These are phyloP conservation scores for Ceratobasidium sp. DNA, from an alignment of 1,284 basidiomycete genomes.

Conservation along the genomic window DNA sequence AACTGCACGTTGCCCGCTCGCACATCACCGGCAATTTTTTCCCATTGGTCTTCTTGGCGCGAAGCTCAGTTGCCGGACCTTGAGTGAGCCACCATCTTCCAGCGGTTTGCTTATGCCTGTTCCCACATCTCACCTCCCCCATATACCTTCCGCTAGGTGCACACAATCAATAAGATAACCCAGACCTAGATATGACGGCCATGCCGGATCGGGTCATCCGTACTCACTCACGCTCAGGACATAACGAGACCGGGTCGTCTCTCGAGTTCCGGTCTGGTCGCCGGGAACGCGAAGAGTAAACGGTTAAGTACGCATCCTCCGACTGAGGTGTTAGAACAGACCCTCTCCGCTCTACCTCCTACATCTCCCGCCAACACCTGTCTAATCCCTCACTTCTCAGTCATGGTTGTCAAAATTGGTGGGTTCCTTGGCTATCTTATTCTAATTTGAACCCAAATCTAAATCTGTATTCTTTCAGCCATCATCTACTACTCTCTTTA, in stretches of 20 bases:
- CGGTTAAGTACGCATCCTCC: conserved; percentile 26
- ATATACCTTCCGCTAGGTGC: conserved; percentile 8
- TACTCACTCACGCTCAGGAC: conserved; percentile 44
- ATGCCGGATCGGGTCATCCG: conserved; percentile 15
- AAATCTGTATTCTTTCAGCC: no score
- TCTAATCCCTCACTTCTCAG: conserved; percentile 11
- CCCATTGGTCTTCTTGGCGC: conserved; percentile 19
- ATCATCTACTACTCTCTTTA: no score
- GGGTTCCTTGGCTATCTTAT: conserved; percentile 17
- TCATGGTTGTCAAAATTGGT: conserved; percentile 46
- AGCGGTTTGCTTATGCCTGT: neutral
- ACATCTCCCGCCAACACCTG: conserved; percentile 5
- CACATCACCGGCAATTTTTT: conserved; percentile 17
- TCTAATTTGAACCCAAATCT: conserved; percentile 22
- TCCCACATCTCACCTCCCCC: conserved; percentile 36
- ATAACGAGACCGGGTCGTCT: conserved; percentile 23
- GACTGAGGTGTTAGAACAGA: conserved; percentile 11
- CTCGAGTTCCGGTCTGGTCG: conserved; percentile 37
- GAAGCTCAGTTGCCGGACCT: conserved; percentile 32
- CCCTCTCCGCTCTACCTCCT: conserved; percentile 10
- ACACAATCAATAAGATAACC: conserved; percentile 9
- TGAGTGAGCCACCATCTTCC: conserved; percentile 37
- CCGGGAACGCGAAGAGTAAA: conserved; percentile 7
- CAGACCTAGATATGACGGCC: conserved; percentile 10
- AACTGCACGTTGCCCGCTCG: conserved; percentile 30